Evolutionary conservation across 1,139 yeast species (phyloP), one percentile per base, ranked within the genome.

Genomic region (Suhomyces coccinellae): DNA sequence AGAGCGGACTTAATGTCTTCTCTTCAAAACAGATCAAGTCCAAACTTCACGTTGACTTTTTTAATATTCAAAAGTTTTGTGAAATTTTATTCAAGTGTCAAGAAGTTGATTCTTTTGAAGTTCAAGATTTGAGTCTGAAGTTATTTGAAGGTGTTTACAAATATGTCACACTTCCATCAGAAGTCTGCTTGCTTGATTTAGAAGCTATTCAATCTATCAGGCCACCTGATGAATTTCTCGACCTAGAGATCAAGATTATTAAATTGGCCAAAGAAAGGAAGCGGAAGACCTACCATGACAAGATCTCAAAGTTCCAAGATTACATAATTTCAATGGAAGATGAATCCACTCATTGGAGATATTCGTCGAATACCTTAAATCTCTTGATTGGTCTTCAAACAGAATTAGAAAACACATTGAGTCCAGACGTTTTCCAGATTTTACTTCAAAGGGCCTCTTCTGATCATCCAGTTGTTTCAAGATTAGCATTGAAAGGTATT

Each of bases 381-480:
- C 64, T 85, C 24, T 63, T 87, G 43, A 69, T 79, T 2, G 72
- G 74, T 30, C 59, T 86, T 8, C 87, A 85, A 56, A 66, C 77
- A 2, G 81, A 78, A 52, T 61, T 76, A 36, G 88, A 84, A 49
- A 64, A 80, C 27, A 69, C 73, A 1, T 65, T 79, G 1, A 71
- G 72, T 36, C 58, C 68, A 4, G 69, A 70, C 1, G 71, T 79
- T 0, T 59, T 86, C 14, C 64, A 65, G 27, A 58, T 78, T 8
- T 69, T 90, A 38, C 71, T 80, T 12, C 67, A 71, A 12, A 79
- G 79, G 36, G 78, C 88, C 0, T 66, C 79, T n/a, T 75, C 79
- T 17, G 82, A 81, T 32, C 97, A 90, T 62, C 97, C 97, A 0
- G 69, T 78, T 3, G 71, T 88, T 36, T 76, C 91, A 1, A 76